Conservation (phyloP, 441 rosid genomes). For the Gossypium lobatum region DNA sequence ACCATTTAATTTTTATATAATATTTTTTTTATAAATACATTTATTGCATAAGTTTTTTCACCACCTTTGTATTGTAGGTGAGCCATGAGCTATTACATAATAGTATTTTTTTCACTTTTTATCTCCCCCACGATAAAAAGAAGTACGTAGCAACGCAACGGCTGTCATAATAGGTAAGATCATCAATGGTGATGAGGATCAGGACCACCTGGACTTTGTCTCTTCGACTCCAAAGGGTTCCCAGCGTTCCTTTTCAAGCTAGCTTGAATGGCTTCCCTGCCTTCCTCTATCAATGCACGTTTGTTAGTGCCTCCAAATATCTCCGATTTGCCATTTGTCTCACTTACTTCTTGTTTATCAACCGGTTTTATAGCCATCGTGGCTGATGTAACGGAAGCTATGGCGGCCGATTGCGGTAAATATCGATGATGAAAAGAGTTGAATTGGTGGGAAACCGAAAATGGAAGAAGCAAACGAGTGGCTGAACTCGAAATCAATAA, state of each 20-base stretch:
- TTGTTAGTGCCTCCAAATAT: not conserved
- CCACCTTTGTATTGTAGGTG: too few relatives aligned
- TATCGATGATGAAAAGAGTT: not conserved
- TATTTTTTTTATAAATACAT: too few relatives aligned
- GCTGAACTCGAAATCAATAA: constrained; percentile 25
- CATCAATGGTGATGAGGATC: constrained; percentile 59
- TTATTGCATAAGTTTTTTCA: too few relatives aligned
- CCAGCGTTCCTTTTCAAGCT: constrained; percentile 39
- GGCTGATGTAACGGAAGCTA: not conserved
- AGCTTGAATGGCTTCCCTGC: constrained; percentile 35
- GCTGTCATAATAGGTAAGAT: not conserved
- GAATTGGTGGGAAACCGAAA: constrained; percentile 1
- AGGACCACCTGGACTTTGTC: constrained; percentile 76
- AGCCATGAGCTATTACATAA: too few relatives aligned
- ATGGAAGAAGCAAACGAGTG: constrained; percentile 26
- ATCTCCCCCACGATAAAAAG: too few relatives aligned
- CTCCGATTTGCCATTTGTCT: not conserved
- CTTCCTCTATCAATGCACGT: constrained; percentile 37
- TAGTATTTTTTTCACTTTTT: too few relatives aligned
- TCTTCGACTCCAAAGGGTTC: constrained; percentile 27
- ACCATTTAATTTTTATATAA: too few relatives aligned
- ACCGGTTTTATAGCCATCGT: not conserved
- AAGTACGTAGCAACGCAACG: too few relatives aligned
- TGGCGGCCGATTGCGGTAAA: not conserved
- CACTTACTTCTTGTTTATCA: not conserved